Evolutionary conservation across 805 yeast genomes (phyloP).

Genomic region (Pichia eremophila): DNA sequence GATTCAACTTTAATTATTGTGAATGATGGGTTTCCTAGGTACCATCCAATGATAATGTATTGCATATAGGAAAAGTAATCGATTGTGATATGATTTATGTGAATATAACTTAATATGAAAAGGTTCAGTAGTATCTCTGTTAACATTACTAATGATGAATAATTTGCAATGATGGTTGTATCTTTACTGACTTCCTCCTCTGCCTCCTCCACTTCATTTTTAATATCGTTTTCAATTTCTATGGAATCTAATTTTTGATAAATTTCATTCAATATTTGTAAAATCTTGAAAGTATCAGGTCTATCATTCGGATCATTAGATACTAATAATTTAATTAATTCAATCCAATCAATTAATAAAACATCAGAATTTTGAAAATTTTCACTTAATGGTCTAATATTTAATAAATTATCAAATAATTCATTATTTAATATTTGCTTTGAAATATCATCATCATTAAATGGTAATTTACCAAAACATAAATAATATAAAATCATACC

Average conservation of each 20-base stretch:
- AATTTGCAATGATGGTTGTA: background rate
- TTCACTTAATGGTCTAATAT: slow-evolving; percentile 7
- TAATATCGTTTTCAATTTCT: slow-evolving; percentile 8
- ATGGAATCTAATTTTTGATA: slow-evolving; percentile 1
- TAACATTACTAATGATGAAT: background rate
- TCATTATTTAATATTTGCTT: slow-evolving; percentile 17
- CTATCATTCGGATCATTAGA: slow-evolving; percentile 29
- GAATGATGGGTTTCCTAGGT: background rate
- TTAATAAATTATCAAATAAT: slow-evolving; percentile 17
- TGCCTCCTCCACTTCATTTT: background rate
- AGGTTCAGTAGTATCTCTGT: background rate
- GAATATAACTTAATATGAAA: background rate
- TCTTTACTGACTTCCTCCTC: slow-evolving; percentile 1
- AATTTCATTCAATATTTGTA: slow-evolving; percentile 17
- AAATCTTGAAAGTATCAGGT: slow-evolving; percentile 34
- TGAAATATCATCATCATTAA: slow-evolving; percentile 17
- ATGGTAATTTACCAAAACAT: slow-evolving; percentile 68
- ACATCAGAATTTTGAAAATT: slow-evolving; percentile 6
- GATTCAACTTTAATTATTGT: background rate
- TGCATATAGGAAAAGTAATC: background rate
- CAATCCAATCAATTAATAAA: slow-evolving; percentile 32
- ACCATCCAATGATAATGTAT: background rate
- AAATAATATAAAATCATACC: slow-evolving; percentile 76
- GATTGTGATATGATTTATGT: background rate
- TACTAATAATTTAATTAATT: slow-evolving; percentile 14